Percentiles rank a stretch among this genome's conserved stretches.
Evolutionary conservation across 331 rosid species (phyloP).

Genomic region (Quercus phellos): DNA sequence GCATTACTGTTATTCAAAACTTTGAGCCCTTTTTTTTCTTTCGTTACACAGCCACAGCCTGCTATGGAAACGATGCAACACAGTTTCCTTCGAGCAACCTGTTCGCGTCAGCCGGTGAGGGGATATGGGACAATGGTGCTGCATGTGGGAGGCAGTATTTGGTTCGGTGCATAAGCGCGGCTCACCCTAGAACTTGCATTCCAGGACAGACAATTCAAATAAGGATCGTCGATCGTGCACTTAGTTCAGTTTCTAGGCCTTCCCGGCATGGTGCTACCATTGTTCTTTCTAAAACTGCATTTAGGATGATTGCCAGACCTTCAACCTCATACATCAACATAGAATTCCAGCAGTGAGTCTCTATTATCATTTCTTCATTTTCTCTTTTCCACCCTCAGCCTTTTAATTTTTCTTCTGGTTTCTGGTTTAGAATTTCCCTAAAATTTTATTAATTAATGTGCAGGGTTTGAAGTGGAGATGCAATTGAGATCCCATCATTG

Average conservation of each 20-base stretch:
- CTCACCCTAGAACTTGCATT: conserved; percentile 37
- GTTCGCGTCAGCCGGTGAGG: conserved; percentile 77
- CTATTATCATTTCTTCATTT: neutral
- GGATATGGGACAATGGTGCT: conserved; percentile 88
- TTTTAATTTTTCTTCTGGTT: too few species aligned
- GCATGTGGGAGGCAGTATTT: conserved; percentile 68
- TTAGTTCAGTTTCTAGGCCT: conserved; percentile 40
- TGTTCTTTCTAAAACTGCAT: conserved; percentile 58
- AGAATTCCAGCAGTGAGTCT: conserved; percentile 59
- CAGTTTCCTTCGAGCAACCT: conserved; percentile 59
- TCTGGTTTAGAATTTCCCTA: too few species aligned
- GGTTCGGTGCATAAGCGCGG: conserved; percentile 69
- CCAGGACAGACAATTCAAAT: conserved; percentile 46
- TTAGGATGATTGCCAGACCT: conserved; percentile 40
- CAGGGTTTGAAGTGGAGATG: too few species aligned
- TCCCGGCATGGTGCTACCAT: conserved; percentile 31
- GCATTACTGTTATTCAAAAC: neutral
- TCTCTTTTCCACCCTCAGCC: too few species aligned
- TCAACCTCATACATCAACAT: conserved; percentile 46
- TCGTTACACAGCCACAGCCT: conserved; percentile 49
- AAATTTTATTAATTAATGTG: too few species aligned
- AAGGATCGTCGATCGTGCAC: conserved; percentile 63
- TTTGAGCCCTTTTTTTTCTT: neutral
- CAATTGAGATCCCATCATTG: too few species aligned
- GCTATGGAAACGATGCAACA: conserved; percentile 36